Evolutionary conservation across 2,329 filamentous ascomycete genomes (phyloP).

Genomic region (Penicillium italicum): DNA sequence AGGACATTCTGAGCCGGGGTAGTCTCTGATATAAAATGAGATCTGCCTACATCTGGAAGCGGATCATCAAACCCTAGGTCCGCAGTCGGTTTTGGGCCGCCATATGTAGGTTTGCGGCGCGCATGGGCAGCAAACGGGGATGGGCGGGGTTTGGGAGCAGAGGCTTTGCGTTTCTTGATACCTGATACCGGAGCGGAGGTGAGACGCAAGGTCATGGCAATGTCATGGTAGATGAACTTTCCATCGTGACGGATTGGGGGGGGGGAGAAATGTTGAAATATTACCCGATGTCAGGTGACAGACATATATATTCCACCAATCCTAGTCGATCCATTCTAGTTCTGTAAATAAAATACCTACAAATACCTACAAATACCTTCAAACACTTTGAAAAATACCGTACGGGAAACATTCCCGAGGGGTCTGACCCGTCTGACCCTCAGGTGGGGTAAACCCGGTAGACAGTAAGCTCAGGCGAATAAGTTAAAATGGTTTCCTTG

Average conservation of each 20-base stretch:
- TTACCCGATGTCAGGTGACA: constrained; percentile 21
- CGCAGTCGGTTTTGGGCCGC: constrained; percentile 26
- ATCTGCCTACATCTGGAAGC: constrained; percentile 52
- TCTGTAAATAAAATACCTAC: constrained; percentile 11
- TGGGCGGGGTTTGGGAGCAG: constrained; percentile 27
- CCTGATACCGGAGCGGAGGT: constrained; percentile 48
- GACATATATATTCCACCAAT: constrained; percentile 11
- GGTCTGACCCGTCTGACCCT: too few relatives aligned
- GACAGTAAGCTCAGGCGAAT: too few relatives aligned
- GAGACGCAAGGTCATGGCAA: constrained; percentile 46
- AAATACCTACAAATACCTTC: too few relatives aligned
- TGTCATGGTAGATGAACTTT: background rate
- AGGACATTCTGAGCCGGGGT: constrained; percentile 48
- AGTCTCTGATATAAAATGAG: constrained; percentile 48
- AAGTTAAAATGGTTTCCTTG: background rate
- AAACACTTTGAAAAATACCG: too few relatives aligned
- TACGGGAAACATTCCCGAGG: constrained; percentile 7
- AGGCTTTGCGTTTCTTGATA: constrained; percentile 40
- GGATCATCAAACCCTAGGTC: constrained; percentile 31
- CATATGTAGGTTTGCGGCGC: constrained; percentile 39
- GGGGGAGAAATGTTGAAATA: too few relatives aligned
- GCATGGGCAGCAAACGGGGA: constrained; percentile 43
- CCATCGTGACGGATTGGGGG: background rate
- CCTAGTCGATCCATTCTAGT: background rate
- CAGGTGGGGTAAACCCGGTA: constrained; percentile 3